Base-by-base conservation (phyloP, 2,329 filamentous ascomycete species). In the Diatrype stigma region DNA sequence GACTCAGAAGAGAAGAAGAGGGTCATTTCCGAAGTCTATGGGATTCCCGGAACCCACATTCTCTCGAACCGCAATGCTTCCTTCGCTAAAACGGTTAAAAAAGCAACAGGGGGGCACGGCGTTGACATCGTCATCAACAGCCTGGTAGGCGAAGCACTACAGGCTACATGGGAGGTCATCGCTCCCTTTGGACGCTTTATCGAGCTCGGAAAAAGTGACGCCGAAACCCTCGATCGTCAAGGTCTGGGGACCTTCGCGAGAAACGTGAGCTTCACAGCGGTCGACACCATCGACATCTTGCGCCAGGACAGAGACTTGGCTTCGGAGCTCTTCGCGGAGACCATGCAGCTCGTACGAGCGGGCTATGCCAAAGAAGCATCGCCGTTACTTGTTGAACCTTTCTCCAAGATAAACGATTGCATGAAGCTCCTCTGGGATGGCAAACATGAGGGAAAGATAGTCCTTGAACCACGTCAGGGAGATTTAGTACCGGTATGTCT, bases 231-330 rank as follows among this genome's bases (percentile, higher is more conserved):
- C 47, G 70, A 66, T 1, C 63, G 71, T 1, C 62, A 81, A 0
- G 74, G 79, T 40, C 75, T 81, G 70, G 58, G 67, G n/a, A 71
- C 72, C n/a, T 73, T 77, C 45, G 72, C 75, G 35, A 68, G 65
- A 54, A 78, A 77, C 53, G 70, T 70, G 22, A 74, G 70, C 42
- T 77, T 76, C 55, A 67, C 70, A 54, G 72, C 74, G 0, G 69
- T 78, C 0, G 75, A 79, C 50, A 62, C 77, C 46, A 70, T 75
- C 32, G 63, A 70, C 1, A 59, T 81, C 3, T 67, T 72, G 16
- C 54, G 57, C 12, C 62, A 66, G 52, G 54, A 59, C 14, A 64
- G 63, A 0, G 56, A 52, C 47, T 46, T 66, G n/a, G 55, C 66
- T 23, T 52, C 59, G 23, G 52, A 58, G 21, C 48, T 66, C 2